Base-by-base conservation (phyloP, 768 basidiomycete genomes). In the Megacollybia marginata region DNA sequence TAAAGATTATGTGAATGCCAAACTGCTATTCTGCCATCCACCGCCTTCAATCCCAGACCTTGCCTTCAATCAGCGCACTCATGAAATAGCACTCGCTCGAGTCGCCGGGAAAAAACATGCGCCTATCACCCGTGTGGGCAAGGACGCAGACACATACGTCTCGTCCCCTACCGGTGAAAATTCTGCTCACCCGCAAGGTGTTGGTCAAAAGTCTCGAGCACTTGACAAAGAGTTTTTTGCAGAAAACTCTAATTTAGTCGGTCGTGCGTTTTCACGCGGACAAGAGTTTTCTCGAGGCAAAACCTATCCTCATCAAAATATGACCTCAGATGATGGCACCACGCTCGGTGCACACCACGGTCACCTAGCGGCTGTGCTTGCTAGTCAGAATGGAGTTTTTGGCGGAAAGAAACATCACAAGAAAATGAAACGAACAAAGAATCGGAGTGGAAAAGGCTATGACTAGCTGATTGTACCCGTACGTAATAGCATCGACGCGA, bases 1-100 rank as follows among this genome's bases (percentile, higher is more conserved):
- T 45, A 99, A 99, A 65, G 96, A 99, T 68, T 99, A 94, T 60
- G 93, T 98, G 52, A 93, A 88, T 57, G 96, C 89, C 20, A 92
- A 91, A 58, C 74, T 99, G 1, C 74, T 98, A 9, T 97, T 79
- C 64, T 92, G 90, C 55, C 88, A 95, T 55, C 82, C 91, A 13
- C 89, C 95, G n/a, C 92, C 94, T 1, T 80, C 69, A 10, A 65
- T 79, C 4, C 61, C 77, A 1, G 77, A 83, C 31, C 73, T 78
- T 44, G 70, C 70, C 1, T 98, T 94, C 72, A 98, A 98, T 66
- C 62, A 73, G 46, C 71, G 76, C 44, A 85, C 83, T 11, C 79
- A 86, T 48, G 72, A 80, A 43, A 65, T 81, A 18, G 75, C 80
- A 1, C 66, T 93, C 9, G 62, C 67, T 10, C 75, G 81, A 19